These are phyloP conservation scores for Adansonia rubrostipa DNA, from an alignment of 441 rosid genomes.

Conservation along the genomic window DNA sequence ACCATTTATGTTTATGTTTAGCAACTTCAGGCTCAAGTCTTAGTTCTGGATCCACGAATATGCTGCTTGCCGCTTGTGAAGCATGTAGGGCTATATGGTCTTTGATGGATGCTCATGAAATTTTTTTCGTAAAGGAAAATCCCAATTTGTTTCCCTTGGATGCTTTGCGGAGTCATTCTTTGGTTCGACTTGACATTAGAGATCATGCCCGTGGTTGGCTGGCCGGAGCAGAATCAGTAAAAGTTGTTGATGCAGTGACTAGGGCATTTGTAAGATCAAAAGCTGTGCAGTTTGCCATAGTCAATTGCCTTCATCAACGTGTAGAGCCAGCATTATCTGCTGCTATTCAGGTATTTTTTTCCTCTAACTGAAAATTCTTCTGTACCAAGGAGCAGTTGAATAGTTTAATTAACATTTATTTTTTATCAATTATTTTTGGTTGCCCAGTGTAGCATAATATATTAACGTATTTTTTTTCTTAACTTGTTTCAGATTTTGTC, in stretches of 20 bases:
- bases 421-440: slow-evolving; percentile 16
- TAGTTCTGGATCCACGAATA: slow-evolving; percentile 73
- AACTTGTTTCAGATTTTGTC: slow-evolving; percentile 69
- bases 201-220: slow-evolving; percentile 64
- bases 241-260: slow-evolving; percentile 71
- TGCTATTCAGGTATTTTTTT: slow-evolving; percentile 70
- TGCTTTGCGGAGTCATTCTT: slow-evolving; percentile 56
- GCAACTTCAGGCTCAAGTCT: slow-evolving; percentile 84
- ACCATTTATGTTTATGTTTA: slow-evolving; percentile 79
- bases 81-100: slow-evolving; percentile 85
- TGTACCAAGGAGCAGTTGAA: slow-evolving; percentile 4
- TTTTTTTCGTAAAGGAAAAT: slow-evolving; percentile 52
- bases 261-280: slow-evolving; percentile 79
- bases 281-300: slow-evolving; percentile 74
- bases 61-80: slow-evolving; percentile 83
- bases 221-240: slow-evolving; percentile 60
- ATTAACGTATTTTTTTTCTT: slow-evolving; percentile 16
- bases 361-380: slow-evolving; percentile 17
- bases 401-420: slow-evolving; percentile 14
- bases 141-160: slow-evolving; percentile 64
- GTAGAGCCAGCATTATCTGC: slow-evolving; percentile 65
- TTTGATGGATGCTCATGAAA: slow-evolving; percentile 72
- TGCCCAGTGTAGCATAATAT: slow-evolving; percentile 21
- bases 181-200: slow-evolving; percentile 59
- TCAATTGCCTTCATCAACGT: slow-evolving; percentile 83